Percentiles rank a stretch among this genome's conserved stretches.
Evolutionary conservation across 139 green algal genomes (phyloP).

Genomic region (Micractinium sp.): DNA sequence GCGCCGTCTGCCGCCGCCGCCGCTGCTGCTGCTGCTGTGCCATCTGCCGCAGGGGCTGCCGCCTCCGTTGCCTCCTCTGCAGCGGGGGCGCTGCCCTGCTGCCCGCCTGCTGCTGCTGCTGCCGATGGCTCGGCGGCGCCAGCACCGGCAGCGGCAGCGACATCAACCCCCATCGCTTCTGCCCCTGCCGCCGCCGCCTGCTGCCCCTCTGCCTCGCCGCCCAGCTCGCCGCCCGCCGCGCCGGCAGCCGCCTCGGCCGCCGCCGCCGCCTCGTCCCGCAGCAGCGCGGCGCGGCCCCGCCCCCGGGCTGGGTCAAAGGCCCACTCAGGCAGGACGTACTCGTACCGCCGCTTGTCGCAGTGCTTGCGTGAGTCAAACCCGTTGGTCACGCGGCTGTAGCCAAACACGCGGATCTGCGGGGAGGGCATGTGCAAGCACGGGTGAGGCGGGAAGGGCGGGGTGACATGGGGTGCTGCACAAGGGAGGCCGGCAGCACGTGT

Average conservation of each 20-base stretch:
- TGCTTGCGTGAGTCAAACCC: constrained; percentile 89
- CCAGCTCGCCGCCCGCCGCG: background rate
- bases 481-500: no score
- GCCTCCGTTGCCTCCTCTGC: background rate
- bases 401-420: constrained; percentile 75
- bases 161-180: background rate
- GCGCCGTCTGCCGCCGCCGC: constrained; percentile 11
- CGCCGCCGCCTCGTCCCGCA: background rate
- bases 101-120: background rate
- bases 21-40: background rate
- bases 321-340: constrained; percentile 95
- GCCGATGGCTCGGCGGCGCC: background rate
- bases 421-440: no score
- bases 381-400: constrained; percentile 81
- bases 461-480: no score
- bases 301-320: constrained; percentile 72
- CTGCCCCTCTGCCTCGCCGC: background rate
- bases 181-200: background rate
- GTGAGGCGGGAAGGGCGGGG: no score
- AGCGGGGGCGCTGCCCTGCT: background rate
- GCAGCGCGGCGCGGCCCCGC: background rate
- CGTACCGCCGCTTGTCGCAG: constrained; percentile 87
- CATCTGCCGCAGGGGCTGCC: background rate
- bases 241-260: background rate
- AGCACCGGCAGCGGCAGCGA: background rate